These are phyloP conservation scores for Mycena alexandri DNA, from an alignment of 768 basidiomycete species.

Conservation along the genomic window DNA sequence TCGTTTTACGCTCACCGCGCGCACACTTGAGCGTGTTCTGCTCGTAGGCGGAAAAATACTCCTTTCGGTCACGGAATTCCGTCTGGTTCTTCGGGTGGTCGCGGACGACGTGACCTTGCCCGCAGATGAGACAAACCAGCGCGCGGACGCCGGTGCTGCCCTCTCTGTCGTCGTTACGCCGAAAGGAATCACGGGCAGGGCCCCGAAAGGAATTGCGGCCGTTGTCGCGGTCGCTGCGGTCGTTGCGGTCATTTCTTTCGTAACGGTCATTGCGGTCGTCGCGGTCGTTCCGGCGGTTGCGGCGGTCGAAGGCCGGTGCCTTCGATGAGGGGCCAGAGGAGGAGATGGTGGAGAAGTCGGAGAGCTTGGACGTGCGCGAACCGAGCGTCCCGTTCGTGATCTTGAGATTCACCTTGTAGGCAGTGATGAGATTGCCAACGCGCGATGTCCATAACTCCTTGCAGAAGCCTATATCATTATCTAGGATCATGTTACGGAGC, in stretches of 20 bases:
- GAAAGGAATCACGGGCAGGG: too few species aligned
- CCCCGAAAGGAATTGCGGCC: not conserved
- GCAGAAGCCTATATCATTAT: not conserved
- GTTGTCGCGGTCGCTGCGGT: not conserved
- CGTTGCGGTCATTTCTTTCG: not conserved
- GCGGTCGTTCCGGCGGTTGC: not conserved
- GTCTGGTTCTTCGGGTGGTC: not conserved
- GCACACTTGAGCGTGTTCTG: too few species aligned
- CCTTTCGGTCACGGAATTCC: not conserved
- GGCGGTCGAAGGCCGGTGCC: not conserved
- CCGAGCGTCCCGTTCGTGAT: too few species aligned
- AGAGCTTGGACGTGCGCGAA: too few species aligned
- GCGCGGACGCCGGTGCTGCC: too few species aligned
- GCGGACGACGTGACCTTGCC: not conserved
- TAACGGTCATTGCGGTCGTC: not conserved
- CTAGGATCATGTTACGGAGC: constrained; percentile 6
- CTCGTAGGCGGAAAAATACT: constrained; percentile 14
- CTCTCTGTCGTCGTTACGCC: too few species aligned
- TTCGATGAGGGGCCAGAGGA: not conserved
- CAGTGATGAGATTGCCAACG: too few species aligned
- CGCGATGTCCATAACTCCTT: too few species aligned
- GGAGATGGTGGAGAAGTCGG: not conserved
- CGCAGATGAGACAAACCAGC: not conserved
- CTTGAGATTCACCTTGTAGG: too few species aligned
- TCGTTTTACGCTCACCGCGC: too few species aligned